Evolutionary conservation across 768 basidiomycete species (phyloP).

Genomic region (Pleurotus salmoneostramineus): DNA sequence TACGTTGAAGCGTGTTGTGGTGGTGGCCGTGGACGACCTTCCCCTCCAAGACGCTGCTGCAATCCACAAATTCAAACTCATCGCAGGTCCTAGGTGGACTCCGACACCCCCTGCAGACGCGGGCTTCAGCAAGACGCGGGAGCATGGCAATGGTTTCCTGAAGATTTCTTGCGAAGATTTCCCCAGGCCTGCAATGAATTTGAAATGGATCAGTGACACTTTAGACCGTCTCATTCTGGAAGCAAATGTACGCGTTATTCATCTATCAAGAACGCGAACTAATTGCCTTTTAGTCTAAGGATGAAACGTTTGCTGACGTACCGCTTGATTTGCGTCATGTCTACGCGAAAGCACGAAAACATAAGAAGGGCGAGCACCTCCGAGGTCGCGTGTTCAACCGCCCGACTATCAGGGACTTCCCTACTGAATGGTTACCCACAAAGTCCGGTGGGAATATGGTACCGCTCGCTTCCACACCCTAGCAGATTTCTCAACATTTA

Average conservation of each 20-base stretch:
- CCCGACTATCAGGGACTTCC: constrained; percentile 77
- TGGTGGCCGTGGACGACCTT: constrained; percentile 71
- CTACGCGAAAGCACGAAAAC: constrained; percentile 66
- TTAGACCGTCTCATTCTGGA: constrained; percentile 74
- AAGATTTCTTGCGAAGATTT: constrained; percentile 92
- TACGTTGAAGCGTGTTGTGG: constrained; percentile 64
- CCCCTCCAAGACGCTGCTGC: constrained; percentile 63
- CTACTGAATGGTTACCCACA: constrained; percentile 74
- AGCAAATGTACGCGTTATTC: constrained; percentile 69
- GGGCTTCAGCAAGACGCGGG: constrained; percentile 47
- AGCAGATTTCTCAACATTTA: neutral
- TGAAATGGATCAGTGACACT: constrained; percentile 91
- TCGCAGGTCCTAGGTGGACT: constrained; percentile 88
- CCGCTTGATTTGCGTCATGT: constrained; percentile 85
- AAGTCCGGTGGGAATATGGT: neutral
- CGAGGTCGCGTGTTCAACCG: constrained; percentile 47
- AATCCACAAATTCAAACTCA: constrained; percentile 79
- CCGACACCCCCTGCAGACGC: constrained; percentile 67
- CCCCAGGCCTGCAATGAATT: constrained; percentile 77
- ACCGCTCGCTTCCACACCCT: neutral
- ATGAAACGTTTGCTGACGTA: constrained; percentile 52
- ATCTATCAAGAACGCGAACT: constrained; percentile 9
- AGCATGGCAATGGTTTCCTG: constrained; percentile 72
- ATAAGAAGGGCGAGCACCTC: constrained; percentile 68
- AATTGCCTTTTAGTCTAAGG: constrained; percentile 27